Percentiles rank a stretch among this genome's conserved stretches.
These are phyloP conservation scores for Neonectria punicea DNA, from an alignment of 2,329 filamentous ascomycete species.

Conservation along the genomic window DNA sequence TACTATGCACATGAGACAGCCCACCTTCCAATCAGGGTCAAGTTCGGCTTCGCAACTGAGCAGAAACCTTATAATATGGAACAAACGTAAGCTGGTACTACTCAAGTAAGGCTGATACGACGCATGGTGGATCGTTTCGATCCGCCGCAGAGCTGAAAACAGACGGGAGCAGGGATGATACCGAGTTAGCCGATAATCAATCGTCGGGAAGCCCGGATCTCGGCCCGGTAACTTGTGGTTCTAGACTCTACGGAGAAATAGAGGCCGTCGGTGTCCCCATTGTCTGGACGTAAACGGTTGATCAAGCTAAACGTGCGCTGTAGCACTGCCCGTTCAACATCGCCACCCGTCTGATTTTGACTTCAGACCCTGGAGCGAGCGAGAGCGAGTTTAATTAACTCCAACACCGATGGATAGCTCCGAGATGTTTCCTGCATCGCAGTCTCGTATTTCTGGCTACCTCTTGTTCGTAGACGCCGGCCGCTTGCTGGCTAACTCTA, in stretches of 20 bases:
- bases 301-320: no score
- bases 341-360: not conserved
- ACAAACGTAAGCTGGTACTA: constrained; percentile 29
- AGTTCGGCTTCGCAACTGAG: constrained; percentile 23
- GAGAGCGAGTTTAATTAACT: not conserved
- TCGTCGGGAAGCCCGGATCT: constrained; percentile 15
- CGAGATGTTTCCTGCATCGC: not conserved
- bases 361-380: not conserved
- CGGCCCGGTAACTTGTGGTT: constrained; percentile 24
- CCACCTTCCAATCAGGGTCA: constrained; percentile 32
- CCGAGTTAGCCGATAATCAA: not conserved
- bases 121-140: constrained; percentile 35
- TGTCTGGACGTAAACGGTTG: constrained; percentile 1
- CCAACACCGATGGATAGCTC: not conserved
- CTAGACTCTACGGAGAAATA: constrained; percentile 19
- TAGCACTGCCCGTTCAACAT: not conserved
- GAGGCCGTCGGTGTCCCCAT: constrained; percentile 33
- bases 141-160: constrained; percentile 27
- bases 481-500: not conserved
- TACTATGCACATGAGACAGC: not conserved
- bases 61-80: not conserved
- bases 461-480: not conserved
- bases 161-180: constrained; percentile 12
- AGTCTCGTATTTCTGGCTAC: not conserved
- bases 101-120: constrained; percentile 40